These are phyloP conservation scores for Angomonas deanei DNA, from an alignment of 208 protist genomes.

Conservation along the genomic window DNA sequence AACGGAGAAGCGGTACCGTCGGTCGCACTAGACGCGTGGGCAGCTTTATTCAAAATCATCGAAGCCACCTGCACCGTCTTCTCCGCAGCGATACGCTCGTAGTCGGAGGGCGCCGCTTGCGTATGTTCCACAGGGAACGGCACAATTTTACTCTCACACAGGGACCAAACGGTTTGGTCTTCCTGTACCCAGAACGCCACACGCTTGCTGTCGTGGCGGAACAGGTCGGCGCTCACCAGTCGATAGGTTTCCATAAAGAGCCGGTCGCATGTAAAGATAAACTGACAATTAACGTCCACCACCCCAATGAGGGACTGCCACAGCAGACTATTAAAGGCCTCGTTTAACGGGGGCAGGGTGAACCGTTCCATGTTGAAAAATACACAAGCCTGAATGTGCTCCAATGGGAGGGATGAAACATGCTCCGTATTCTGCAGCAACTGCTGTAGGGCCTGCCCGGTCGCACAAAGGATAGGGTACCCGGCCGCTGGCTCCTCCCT, in stretches of 20 bases:
- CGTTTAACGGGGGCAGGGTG: conserved; percentile 33
- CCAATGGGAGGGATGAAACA: conserved; percentile 41
- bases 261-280: conserved; percentile 37
- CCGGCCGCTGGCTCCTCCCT: not conserved
- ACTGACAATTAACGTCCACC: conserved; percentile 80
- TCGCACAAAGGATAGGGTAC: not conserved
- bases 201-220: conserved; percentile 34
- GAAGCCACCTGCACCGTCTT: conserved; percentile 22
- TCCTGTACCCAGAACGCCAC: conserved; percentile 21
- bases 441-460: not conserved
- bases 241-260: conserved; percentile 25
- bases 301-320: conserved; percentile 63
- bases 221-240: conserved; percentile 34
- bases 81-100: conserved; percentile 32
- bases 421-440: not conserved
- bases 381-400: conserved; percentile 46
- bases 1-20: not conserved
- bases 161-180: conserved; percentile 23
- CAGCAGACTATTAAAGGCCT: conserved; percentile 19
- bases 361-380: conserved; percentile 40
- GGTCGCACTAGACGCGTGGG: not conserved
- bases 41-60: conserved; percentile 11
- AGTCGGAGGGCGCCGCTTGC: not conserved
- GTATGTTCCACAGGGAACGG: conserved; percentile 8
- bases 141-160: conserved; percentile 27